Evolutionary conservation across 257 asterid species (phyloP).

Genomic region (Fraxinus anomala): DNA sequence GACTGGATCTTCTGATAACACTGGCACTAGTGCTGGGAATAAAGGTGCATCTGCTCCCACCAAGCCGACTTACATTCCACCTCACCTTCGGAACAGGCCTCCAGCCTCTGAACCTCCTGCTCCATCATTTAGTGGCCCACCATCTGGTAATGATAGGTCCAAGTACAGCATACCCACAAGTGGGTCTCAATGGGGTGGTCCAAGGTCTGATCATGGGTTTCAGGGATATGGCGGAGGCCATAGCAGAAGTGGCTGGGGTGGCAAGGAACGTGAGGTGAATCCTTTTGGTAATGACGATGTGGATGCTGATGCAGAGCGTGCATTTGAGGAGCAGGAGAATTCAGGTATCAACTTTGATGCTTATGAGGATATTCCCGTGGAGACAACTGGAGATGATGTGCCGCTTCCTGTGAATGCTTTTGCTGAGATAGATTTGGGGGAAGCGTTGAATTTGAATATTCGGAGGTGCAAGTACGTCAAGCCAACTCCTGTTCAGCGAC

Average conservation of each 20-base stretch:
- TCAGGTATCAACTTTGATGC: conserved; percentile 86
- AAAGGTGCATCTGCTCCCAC: conserved; percentile 49
- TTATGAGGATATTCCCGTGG: conserved; percentile 89
- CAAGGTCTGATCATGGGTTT: conserved; percentile 59
- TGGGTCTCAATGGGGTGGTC: conserved; percentile 59
- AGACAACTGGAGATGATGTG: conserved; percentile 78
- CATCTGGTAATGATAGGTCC: conserved; percentile 51
- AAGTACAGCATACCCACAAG: conserved; percentile 53
- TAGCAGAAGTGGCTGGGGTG: conserved; percentile 52
- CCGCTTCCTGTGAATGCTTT: conserved; percentile 83
- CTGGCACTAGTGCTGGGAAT: conserved; percentile 42
- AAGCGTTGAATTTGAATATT: conserved; percentile 69
- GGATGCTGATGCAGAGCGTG: conserved; percentile 43
- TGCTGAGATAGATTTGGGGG: conserved; percentile 86
- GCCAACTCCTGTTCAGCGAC: conserved; percentile 88
- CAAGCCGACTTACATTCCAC: conserved; percentile 74
- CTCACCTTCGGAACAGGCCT: conserved; percentile 74
- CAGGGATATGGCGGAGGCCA: conserved; percentile 54
- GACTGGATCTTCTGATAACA: conserved; percentile 51
- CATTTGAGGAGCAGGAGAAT: conserved; percentile 67
- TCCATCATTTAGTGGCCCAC: conserved; percentile 55
- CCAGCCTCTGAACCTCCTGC: conserved; percentile 54
- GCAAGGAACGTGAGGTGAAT: conserved; percentile 70
- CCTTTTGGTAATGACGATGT: conserved; percentile 69
- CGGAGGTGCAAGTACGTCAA: conserved; percentile 82